These are phyloP conservation scores for Escovopsis sp. DNA, from an alignment of 2,329 filamentous ascomycete species.

Conservation along the genomic window DNA sequence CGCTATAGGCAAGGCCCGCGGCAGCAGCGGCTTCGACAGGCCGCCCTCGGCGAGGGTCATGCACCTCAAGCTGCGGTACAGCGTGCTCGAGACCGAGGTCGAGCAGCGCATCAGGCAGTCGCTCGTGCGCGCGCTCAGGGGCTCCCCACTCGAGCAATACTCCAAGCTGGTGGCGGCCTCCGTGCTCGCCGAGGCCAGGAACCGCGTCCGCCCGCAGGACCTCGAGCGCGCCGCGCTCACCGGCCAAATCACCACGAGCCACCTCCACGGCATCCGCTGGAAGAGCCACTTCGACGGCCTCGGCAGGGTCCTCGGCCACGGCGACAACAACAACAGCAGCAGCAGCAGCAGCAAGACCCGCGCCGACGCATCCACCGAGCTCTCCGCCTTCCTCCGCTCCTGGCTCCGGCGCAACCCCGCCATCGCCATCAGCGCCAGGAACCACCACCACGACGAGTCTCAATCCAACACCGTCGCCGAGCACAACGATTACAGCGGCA, in stretches of 20 bases:
- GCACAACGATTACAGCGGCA: too few species aligned
- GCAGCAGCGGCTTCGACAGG: too few species aligned
- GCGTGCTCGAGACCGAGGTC: constrained; percentile 61
- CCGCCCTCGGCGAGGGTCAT: constrained; percentile 29
- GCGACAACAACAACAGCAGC: too few species aligned
- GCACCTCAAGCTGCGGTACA: constrained; percentile 60
- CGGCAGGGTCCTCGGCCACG: constrained; percentile 22
- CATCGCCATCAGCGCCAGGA: constrained; percentile 13
- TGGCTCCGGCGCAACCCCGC: constrained; percentile 18
- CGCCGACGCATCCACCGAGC: constrained; percentile 11
- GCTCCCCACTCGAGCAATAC: constrained; percentile 29
- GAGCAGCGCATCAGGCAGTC: constrained; percentile 30
- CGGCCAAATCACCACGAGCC: constrained; percentile 32
- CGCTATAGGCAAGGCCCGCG: too few species aligned
- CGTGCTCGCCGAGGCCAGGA: constrained; percentile 28
- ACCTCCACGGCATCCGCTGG: constrained; percentile 33
- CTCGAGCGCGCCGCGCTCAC: constrained; percentile 42
- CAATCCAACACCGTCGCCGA: too few species aligned
- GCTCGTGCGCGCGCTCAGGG: constrained; percentile 23
- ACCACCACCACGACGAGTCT: too few species aligned
- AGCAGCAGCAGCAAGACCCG: too few species aligned
- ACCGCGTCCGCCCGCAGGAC: constrained; percentile 30
- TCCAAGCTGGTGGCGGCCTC: constrained; percentile 29
- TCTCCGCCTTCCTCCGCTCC: constrained; percentile 14
- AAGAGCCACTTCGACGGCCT: constrained; percentile 33